Conservation (phyloP, 495 filamentous ascomycete genomes). For the Physcia stellaris region DNA sequence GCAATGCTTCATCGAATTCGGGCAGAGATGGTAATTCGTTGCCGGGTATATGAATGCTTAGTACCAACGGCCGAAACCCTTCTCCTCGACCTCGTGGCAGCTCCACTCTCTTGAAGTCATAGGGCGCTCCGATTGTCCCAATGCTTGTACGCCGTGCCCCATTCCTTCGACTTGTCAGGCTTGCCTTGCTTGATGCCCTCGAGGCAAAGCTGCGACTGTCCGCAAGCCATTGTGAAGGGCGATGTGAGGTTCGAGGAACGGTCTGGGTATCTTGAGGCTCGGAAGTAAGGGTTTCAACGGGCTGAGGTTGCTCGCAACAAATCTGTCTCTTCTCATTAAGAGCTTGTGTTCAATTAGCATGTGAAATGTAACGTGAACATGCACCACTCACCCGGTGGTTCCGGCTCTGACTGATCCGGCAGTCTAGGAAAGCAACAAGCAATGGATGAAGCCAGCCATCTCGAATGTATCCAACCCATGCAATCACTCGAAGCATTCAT, state of each 20-base stretch:
- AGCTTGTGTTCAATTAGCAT: slow-evolving; percentile 5
- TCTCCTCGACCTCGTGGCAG: slow-evolving; percentile 18
- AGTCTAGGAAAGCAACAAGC: slow-evolving; percentile 13
- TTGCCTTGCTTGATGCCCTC: slow-evolving; percentile 37
- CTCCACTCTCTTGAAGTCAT: slow-evolving; percentile 38
- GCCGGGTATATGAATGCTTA: slow-evolving; percentile 57
- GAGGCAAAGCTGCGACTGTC: slow-evolving; percentile 31
- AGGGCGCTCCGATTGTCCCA: slow-evolving; percentile 39
- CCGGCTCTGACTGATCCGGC: slow-evolving; percentile 10
- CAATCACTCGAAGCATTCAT: slow-evolving; percentile 15
- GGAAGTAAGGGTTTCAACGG: slow-evolving; percentile 29
- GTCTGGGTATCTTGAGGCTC: slow-evolving; percentile 24
- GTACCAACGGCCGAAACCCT: slow-evolving; percentile 54
- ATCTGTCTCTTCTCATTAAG: slow-evolving; percentile 23
- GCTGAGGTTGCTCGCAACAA: slow-evolving; percentile 37
- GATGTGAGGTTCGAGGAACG: slow-evolving; percentile 16
- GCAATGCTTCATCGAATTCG: slow-evolving; percentile 22
- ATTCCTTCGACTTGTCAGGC: slow-evolving; percentile 34
- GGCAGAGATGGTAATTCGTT: slow-evolving; percentile 50
- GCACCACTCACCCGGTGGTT: slow-evolving; percentile 7
- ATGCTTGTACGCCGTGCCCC: slow-evolving; percentile 26
- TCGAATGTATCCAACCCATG: slow-evolving; percentile 11
- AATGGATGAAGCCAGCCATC: slow-evolving; percentile 17
- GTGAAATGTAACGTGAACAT: not conserved
- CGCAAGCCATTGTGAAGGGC: slow-evolving; percentile 27